Conservation (phyloP, 441 rosid genomes). For the Arabidopsis hybrid region DNA sequence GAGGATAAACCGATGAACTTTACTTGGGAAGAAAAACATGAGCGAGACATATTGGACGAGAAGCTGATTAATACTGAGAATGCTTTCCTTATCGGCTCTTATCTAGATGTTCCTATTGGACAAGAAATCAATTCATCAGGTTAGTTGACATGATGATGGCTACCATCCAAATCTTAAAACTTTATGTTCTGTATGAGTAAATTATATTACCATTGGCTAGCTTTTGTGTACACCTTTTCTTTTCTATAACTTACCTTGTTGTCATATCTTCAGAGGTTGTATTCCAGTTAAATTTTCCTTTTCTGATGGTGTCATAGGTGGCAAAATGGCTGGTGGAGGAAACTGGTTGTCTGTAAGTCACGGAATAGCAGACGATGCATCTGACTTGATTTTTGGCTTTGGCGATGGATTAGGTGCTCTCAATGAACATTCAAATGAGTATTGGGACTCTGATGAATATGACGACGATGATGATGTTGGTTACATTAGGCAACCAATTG, state of each 20-base stretch:
- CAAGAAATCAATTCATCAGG: conserved; percentile 93
- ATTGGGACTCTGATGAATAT: conserved; percentile 99
- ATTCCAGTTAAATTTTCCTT: conserved; percentile 18
- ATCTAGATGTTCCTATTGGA: conserved; percentile 89
- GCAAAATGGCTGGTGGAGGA: conserved; percentile 74
- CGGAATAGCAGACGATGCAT: conserved; percentile 93
- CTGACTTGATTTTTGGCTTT: conserved; percentile 93
- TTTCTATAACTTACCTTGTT: conserved; percentile 9
- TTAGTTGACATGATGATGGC: conserved; percentile 46
- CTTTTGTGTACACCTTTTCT: conserved; percentile 8
- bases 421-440: conserved; percentile 83
- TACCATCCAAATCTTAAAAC: neutral
- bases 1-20: conserved; percentile 73
- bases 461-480: conserved; percentile 97
- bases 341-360: conserved; percentile 97
- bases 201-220: conserved; percentile 4
- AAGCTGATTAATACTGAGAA: conserved; percentile 65
- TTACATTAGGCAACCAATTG: conserved; percentile 94
- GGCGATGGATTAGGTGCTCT: conserved; percentile 96
- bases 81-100: conserved; percentile 75
- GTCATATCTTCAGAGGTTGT: conserved; percentile 18
- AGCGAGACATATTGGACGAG: conserved; percentile 58
- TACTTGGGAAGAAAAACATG: conserved; percentile 87
- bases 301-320: conserved; percentile 57
- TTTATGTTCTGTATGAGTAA: conserved; percentile 21